phyloP scores from a whole-genome alignment of 192 early-diverging fungal genomes.

The Backusella mclennaniae region DNA sequence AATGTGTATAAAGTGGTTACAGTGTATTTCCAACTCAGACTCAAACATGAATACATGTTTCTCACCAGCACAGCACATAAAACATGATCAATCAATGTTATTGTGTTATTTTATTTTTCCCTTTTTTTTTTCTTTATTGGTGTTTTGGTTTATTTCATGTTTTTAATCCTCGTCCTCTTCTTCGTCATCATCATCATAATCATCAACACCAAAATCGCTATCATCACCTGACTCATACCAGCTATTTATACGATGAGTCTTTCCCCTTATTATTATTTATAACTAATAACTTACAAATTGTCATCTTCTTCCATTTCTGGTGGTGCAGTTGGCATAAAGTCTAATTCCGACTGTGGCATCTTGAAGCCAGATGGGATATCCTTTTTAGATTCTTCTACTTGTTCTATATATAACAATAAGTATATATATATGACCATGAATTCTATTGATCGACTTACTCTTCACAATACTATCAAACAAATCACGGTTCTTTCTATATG shows the following conservation, averaged over 20 bases:
- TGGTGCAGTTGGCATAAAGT: constrained; percentile 38
- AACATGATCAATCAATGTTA: neutral
- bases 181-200: constrained; percentile 35
- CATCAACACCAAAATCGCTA: constrained; percentile 42
- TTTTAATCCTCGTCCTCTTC: constrained; percentile 28
- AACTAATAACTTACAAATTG: constrained; percentile 29
- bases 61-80: neutral
- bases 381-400: constrained; percentile 48
- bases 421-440: neutral
- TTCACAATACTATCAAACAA: constrained; percentile 38
- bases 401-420: constrained; percentile 21
- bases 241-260: neutral
- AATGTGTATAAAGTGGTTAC: too few relatives aligned
- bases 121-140: neutral
- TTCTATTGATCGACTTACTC: constrained; percentile 19
- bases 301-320: constrained; percentile 40
- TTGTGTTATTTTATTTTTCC: neutral
- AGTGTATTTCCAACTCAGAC: neutral
- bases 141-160: neutral
- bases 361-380: constrained; percentile 48
- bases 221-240: constrained; percentile 42
- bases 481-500: constrained; percentile 41
- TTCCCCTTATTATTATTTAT: neutral
- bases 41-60: neutral
- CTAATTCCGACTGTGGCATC: constrained; percentile 43